Conservation (phyloP, 176 grass and related monocot species). For the Avena sativa region DNA sequence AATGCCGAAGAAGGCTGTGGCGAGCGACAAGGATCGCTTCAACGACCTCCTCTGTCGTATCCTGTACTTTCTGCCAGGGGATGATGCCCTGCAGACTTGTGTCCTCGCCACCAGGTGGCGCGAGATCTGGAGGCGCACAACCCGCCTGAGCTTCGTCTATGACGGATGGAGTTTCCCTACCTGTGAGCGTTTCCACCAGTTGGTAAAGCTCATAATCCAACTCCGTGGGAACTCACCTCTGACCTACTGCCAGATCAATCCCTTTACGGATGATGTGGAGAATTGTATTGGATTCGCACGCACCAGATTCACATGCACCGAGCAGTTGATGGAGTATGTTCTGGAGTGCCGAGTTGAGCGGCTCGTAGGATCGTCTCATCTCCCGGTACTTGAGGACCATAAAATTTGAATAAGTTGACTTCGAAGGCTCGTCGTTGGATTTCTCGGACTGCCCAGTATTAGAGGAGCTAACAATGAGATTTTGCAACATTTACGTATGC, state of each 20-base stretch:
- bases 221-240: background rate
- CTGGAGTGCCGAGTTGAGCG: background rate
- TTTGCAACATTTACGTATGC: background rate
- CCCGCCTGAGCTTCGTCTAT: background rate
- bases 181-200: background rate
- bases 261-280: background rate
- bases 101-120: background rate
- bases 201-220: background rate
- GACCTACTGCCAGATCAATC: background rate
- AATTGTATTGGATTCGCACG: background rate
- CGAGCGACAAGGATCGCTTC: background rate
- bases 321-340: background rate
- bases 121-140: background rate
- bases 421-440: background rate
- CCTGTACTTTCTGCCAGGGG: background rate
- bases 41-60: background rate
- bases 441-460: background rate
- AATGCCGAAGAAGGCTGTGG: background rate
- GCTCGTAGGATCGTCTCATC: background rate
- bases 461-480: background rate
- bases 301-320: background rate
- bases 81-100: background rate
- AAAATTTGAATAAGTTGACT: background rate
- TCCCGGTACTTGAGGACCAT: background rate
- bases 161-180: background rate